Percentiles rank a stretch among this genome's conserved stretches.
These are phyloP conservation scores for Botryotinia globosa DNA, from an alignment of 2,329 filamentous ascomycete species.

Conservation along the genomic window DNA sequence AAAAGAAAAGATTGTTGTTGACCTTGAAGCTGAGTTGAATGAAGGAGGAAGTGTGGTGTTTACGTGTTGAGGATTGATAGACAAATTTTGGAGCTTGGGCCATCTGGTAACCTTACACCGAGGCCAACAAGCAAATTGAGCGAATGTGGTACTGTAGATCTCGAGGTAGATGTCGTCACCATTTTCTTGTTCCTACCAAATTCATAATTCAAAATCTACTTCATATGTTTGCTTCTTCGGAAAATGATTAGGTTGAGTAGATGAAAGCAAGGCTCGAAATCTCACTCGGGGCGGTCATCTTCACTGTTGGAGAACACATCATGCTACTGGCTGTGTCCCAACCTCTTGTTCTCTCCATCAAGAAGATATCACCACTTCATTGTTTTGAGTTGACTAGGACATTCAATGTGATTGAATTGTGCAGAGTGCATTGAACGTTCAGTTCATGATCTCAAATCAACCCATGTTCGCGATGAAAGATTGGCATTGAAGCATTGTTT, in stretches of 20 bases:
- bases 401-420: not conserved
- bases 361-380: not conserved
- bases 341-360: not conserved
- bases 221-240: not conserved
- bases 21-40: not conserved
- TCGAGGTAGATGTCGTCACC: not conserved
- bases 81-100: conserved; percentile 19
- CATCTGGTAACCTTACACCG: not conserved
- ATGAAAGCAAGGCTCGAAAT: not conserved
- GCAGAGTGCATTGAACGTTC: not conserved
- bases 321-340: not conserved
- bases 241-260: not conserved
- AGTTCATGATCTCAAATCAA: not conserved
- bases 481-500: not conserved
- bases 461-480: not conserved
- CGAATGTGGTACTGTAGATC: not conserved
- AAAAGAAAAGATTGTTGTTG: not conserved
- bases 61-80: not conserved
- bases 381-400: not conserved
- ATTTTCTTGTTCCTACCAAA: not conserved
- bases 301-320: not conserved
- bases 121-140: not conserved
- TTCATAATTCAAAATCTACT: not conserved
- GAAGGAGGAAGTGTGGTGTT: not conserved
- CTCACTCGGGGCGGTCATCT: not conserved